Evolutionary conservation across 108 stramenopile species (phyloP).

Genomic region (Nitzschia sp.): DNA sequence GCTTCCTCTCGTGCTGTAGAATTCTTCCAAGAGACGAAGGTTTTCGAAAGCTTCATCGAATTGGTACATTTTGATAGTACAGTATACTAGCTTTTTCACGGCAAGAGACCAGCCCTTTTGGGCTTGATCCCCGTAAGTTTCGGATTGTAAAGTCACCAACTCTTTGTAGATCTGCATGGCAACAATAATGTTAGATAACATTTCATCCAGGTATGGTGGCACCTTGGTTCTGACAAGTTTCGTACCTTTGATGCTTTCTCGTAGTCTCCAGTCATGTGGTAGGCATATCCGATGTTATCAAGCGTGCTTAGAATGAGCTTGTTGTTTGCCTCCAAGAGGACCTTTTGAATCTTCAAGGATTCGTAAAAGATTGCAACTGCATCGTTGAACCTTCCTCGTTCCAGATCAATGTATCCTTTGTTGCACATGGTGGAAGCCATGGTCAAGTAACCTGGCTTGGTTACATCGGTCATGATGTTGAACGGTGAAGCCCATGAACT

Average conservation of each 20-base stretch:
- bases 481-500: slow-evolving; percentile 31
- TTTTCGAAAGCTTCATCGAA: slow-evolving; percentile 43
- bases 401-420: slow-evolving; percentile 53
- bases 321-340: slow-evolving; percentile 48
- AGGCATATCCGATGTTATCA: slow-evolving; percentile 56
- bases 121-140: slow-evolving; percentile 34
- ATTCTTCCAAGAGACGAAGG: slow-evolving; percentile 44
- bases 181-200: too few relatives aligned
- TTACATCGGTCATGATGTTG: slow-evolving; percentile 25
- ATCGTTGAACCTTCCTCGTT: slow-evolving; percentile 39
- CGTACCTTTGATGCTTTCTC: slow-evolving; percentile 44
- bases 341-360: slow-evolving; percentile 55
- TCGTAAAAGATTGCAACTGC: slow-evolving; percentile 47
- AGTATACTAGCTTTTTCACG: slow-evolving; percentile 45
- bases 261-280: slow-evolving; percentile 25
- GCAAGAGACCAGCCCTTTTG: slow-evolving; percentile 35
- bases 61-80: slow-evolving; percentile 32
- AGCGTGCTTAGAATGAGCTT: slow-evolving; percentile 54
- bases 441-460: slow-evolving; percentile 54
- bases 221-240: too few relatives aligned
- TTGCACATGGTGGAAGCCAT: slow-evolving; percentile 72
- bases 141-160: slow-evolving; percentile 33
- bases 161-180: slow-evolving; percentile 29
- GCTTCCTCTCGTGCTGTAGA: slow-evolving; percentile 21
- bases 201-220: too few relatives aligned